phyloP scores from a whole-genome alignment of 169 alveolate species.

The Eimeria mitis region DNA sequence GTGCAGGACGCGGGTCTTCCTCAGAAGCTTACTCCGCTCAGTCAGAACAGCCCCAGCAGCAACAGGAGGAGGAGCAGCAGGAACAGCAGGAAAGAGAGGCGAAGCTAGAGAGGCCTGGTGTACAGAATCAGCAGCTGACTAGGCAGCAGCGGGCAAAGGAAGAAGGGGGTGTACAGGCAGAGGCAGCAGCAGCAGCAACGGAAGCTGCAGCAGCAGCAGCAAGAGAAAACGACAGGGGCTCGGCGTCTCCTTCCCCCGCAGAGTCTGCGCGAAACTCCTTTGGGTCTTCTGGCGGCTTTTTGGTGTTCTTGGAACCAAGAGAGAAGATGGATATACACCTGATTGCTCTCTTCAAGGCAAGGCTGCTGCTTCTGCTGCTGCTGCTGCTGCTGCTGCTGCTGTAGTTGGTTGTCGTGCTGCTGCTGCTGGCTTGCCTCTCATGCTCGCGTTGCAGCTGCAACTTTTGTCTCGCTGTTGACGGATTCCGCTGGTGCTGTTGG shows the following conservation, averaged over 20 bases:
- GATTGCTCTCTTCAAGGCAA: slow-evolving; percentile 71
- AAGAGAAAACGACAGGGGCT: neutral
- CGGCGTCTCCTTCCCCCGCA: neutral
- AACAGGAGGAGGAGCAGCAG: too few relatives aligned
- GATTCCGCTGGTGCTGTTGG: neutral
- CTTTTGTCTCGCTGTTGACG: neutral
- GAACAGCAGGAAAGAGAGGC: slow-evolving; percentile 11
- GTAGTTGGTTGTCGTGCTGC: neutral
- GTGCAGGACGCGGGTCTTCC: neutral
- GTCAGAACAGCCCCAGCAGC: slow-evolving; percentile 18
- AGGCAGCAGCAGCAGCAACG: slow-evolving; percentile 1
- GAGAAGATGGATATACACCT: slow-evolving; percentile 58
- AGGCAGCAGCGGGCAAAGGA: slow-evolving; percentile 1
- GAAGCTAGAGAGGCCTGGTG: neutral
- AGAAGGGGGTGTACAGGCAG: neutral
- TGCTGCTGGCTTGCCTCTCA: neutral
- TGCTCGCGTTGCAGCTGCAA: neutral
- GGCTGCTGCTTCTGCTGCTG: neutral
- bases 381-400: slow-evolving; percentile 17
- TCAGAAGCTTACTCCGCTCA: neutral
- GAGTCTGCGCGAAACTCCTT: neutral
- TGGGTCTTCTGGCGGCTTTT: slow-evolving; percentile 20
- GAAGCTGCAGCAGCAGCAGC: slow-evolving; percentile 28
- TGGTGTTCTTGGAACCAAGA: slow-evolving; percentile 70
- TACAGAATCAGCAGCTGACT: slow-evolving; percentile 17